Evolutionary conservation across 768 basidiomycete species (phyloP), one percentile per base, ranked within the genome.

Genomic region (Leccinum pellstonianum): DNA sequence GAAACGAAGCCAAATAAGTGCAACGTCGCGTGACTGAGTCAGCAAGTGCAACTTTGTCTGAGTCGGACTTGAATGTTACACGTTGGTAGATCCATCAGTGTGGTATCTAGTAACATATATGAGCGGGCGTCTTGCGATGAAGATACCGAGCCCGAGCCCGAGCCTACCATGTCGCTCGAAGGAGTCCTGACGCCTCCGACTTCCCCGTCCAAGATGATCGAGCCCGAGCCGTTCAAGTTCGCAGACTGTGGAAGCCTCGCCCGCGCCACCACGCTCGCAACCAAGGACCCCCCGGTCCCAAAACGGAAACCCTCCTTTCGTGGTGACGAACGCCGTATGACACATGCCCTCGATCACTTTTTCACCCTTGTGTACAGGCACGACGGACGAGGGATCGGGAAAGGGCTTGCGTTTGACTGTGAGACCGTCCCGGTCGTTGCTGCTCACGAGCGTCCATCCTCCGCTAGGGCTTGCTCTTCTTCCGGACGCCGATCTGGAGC

Each of bases 311-410:
- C 88, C 86, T 29, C 87, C 86, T 68, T 89, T 93, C 35, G 83
- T 82, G 1, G 86, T 83, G 4, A 86, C 64, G 69, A 94, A 95
- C 25, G 83, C 77, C 0, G 93, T 94, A 54, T 83, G 80, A 5
- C 86, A 83, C 10, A 95, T 83, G 4, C 95, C 94, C 70, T 98
- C 91, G 53, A 98, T 88, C 61, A 98, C 93, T 74, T 92, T 91
- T 69, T 89, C 86, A 0, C 91, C 94, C 65, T 87, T 88, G 72
- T 93, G 88, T 3, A 98, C 85, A 0, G 93, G 93, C 33, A 95
- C 85, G 55, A 84, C 77, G 1, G 88, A 80, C 5, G 93, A 96
- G 6, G 96, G 82, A 56, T 89, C 86, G 0, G 90, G 81, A 7
- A 85, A 82, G n/a, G 87, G 72, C 68, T 89, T 90, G 67, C 87